A percentile compares a stretch with the other conserved stretches of the same genome.
phyloP scores from a whole-genome alignment of 129 eudicot genomes.

The Scalesia atractyloides region DNA sequence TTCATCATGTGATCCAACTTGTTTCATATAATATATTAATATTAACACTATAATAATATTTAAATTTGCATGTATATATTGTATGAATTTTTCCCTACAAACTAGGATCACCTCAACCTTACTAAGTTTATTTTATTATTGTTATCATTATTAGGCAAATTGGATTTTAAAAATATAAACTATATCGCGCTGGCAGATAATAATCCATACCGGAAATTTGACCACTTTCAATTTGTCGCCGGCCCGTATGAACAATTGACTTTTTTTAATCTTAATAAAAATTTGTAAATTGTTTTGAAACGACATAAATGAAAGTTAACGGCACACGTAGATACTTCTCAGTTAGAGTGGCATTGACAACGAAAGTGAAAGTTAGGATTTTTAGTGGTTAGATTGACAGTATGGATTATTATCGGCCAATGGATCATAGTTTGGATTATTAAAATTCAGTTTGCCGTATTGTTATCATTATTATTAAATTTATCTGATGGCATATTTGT shows the following conservation, averaged over 20 bases:
- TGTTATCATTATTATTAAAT: not conserved
- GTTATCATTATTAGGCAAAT: not conserved
- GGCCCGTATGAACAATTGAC: no score
- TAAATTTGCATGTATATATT: constrained; percentile 25
- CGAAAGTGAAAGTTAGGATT: not conserved
- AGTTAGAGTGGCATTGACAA: not conserved
- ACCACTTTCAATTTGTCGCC: not conserved
- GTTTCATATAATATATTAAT: constrained; percentile 13
- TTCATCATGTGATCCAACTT: constrained; percentile 58
- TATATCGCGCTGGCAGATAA: not conserved
- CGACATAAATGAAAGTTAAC: no score
- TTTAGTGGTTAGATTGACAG: not conserved
- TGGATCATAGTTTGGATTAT: not conserved
- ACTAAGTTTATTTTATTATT: not conserved
- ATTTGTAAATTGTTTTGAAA: no score
- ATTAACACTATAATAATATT: constrained; percentile 4
- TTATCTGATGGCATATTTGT: constrained; percentile 3
- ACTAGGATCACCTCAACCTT: constrained; percentile 44
- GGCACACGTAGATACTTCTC: no score
- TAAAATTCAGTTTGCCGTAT: not conserved
- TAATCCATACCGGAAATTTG: not conserved
- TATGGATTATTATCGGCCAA: not conserved
- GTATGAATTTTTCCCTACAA: constrained; percentile 37
- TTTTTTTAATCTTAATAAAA: no score
- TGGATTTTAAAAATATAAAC: not conserved